phyloP scores from a whole-genome alignment of 257 asterid genomes.

The Eustoma russellianum region DNA sequence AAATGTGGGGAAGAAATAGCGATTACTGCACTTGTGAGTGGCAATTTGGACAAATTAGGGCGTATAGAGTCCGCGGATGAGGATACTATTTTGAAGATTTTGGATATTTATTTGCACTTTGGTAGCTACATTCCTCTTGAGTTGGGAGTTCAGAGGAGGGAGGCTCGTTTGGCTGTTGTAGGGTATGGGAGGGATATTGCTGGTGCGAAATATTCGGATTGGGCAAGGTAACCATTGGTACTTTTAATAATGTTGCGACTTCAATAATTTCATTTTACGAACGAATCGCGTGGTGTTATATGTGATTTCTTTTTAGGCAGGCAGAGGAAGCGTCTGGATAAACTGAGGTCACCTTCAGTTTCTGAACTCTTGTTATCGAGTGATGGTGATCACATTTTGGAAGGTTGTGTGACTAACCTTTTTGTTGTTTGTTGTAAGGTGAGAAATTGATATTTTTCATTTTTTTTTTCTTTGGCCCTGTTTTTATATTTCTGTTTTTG shows the following conservation, averaged over 20 bases:
- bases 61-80: slow-evolving; percentile 26
- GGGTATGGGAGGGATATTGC: slow-evolving; percentile 76
- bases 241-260: not conserved
- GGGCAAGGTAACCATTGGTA: slow-evolving; percentile 60
- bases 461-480: not conserved
- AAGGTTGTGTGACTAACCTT: slow-evolving; percentile 77
- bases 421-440: slow-evolving; percentile 72
- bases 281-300: slow-evolving; percentile 1
- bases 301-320: slow-evolving; percentile 28
- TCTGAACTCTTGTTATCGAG: slow-evolving; percentile 71
- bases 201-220: slow-evolving; percentile 75
- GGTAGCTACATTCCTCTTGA: slow-evolving; percentile 52
- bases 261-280: slow-evolving; percentile 6
- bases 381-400: slow-evolving; percentile 75
- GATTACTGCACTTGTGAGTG: slow-evolving; percentile 66
- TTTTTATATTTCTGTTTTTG: not conserved
- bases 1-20: slow-evolving; percentile 54
- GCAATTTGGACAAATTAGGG: slow-evolving; percentile 34
- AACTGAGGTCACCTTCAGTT: slow-evolving; percentile 76
- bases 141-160: slow-evolving; percentile 48
- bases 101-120: slow-evolving; percentile 70
- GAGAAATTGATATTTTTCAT: slow-evolving; percentile 7
- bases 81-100: slow-evolving; percentile 26
- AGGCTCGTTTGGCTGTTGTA: slow-evolving; percentile 65
- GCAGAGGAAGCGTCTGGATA: slow-evolving; percentile 74